Evolutionary conservation across 2,329 filamentous ascomycete species (phyloP).

Genomic region (Hawksworthiomyces lignivorus): DNA sequence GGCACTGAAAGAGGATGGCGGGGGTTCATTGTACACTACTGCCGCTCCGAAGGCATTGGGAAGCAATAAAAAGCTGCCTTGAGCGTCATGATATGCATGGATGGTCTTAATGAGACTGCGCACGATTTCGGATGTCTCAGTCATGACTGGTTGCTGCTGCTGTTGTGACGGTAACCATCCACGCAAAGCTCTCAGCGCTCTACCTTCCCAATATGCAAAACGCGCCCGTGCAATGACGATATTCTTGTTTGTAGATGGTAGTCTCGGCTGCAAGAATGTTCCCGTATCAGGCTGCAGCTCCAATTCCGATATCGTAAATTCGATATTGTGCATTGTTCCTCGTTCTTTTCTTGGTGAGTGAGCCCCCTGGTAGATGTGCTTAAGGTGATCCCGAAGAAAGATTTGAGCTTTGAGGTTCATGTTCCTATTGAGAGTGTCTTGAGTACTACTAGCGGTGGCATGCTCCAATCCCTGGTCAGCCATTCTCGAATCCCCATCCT

Average conservation of each 20-base stretch:
- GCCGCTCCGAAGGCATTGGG: constrained; percentile 12
- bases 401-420: constrained; percentile 10
- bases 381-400: constrained; percentile 4
- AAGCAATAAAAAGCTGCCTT: constrained; percentile 5
- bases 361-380: constrained; percentile 8
- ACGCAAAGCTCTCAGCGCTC: constrained; percentile 4
- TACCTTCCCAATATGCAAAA: constrained; percentile 12
- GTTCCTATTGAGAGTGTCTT: too few species aligned
- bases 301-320: constrained; percentile 1
- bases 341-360: neutral
- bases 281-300: constrained; percentile 4
- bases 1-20: too few species aligned
- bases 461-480: too few species aligned
- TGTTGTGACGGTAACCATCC: neutral
- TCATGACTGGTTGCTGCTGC: neutral
- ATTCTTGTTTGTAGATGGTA: neutral
- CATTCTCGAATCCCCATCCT: neutral
- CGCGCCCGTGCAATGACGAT: constrained; percentile 8
- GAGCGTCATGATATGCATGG: constrained; percentile 12
- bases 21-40: constrained; percentile 13
- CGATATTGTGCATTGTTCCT: neutral
- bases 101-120: constrained; percentile 9
- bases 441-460: too few species aligned
- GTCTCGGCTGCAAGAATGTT: neutral
- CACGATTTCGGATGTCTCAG: constrained; percentile 4